These are phyloP conservation scores for Kuraishia cidri DNA, from an alignment of 805 yeast genomes.

Conservation along the genomic window DNA sequence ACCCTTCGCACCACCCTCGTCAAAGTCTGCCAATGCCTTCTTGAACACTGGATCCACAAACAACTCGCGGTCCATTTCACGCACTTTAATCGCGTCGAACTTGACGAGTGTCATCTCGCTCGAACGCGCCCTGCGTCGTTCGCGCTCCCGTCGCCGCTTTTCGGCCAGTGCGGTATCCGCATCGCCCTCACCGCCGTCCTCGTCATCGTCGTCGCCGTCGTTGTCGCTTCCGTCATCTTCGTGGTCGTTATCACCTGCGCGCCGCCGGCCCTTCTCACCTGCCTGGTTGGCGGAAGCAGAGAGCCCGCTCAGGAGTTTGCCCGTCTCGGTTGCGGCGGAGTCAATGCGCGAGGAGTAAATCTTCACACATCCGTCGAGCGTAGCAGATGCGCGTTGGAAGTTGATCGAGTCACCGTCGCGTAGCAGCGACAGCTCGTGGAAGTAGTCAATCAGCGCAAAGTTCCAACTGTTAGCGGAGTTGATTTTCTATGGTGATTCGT, in stretches of 20 bases:
- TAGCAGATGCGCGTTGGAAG: slow-evolving; percentile 85
- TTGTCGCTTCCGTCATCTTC: slow-evolving; percentile 6
- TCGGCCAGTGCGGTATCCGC: slow-evolving; percentile 12
- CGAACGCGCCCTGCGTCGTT: slow-evolving; percentile 9
- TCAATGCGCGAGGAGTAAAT: slow-evolving; percentile 88
- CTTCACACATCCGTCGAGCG: slow-evolving; percentile 91
- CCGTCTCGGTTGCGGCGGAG: slow-evolving; percentile 86
- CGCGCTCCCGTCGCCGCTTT: slow-evolving; percentile 7
- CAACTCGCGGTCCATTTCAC: slow-evolving; percentile 39
- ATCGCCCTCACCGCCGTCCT: slow-evolving; percentile 10
- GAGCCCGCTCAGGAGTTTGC: slow-evolving; percentile 51
- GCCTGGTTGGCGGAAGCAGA: slow-evolving; percentile 17
- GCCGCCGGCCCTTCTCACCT: slow-evolving; percentile 14
- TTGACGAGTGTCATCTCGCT: slow-evolving; percentile 23
- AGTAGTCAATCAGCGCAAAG: slow-evolving; percentile 84
- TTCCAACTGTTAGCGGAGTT: slow-evolving; percentile 85
- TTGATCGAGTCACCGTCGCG: slow-evolving; percentile 74
- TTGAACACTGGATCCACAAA: slow-evolving; percentile 50
- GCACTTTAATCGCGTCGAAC: slow-evolving; percentile 30
- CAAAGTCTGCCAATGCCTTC: slow-evolving; percentile 46
- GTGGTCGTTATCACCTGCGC: too few relatives aligned
- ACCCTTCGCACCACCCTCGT: slow-evolving; percentile 56
- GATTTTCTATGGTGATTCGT: slow-evolving; percentile 39
- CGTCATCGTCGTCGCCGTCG: slow-evolving; percentile 11
- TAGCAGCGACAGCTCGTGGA: slow-evolving; percentile 70